Evolutionary conservation across 768 basidiomycete genomes (phyloP), one percentile per base, ranked within the genome.

Genomic region (Lactarius hatsudake): DNA sequence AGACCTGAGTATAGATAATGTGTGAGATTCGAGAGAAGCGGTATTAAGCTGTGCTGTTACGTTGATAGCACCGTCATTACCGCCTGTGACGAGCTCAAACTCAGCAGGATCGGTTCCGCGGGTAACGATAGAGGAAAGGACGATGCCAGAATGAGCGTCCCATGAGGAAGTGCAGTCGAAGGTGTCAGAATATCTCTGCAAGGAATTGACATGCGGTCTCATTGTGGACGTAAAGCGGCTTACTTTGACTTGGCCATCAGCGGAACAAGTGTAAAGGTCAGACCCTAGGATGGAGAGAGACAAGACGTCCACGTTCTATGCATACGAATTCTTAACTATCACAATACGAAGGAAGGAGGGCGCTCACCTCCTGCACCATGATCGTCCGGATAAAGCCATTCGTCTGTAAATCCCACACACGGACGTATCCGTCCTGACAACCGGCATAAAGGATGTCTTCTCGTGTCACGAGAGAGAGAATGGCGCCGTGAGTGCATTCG

Each of bases 341-440:
- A 57, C 0, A 55, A 3, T 23, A 2, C 7, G 20, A 34, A 7
- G 9, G 5, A 9, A 43, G 30, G 18, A 8, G 12, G 13, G 62
- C 79, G 18, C 48, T n/a, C 57, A 90, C 91, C 80, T 94, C 91
- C 70, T 93, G 88, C 1, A 92, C 89, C 20, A 95, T 89, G 64
- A 98, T 89, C 0, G 88, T 93, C 59, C 96, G 81, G 32, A 98
- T 87, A 43, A 92, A 80, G 0, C 94, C 93, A 70, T 87, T 88
- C 0, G 95, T 96, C 74, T 96, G 94, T 9, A 97, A 78, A 75
- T 98, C 96, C 78, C 93, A 86, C 5, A 98, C 88, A 69, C 90
- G 90, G 72, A 98, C 92, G 71, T 91, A 88, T 3, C 96, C 96
- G 69, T 94, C 94, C 77, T 98, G 96, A 72, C 95, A 91, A 0